Conservation (phyloP, 192 early-diverging fungal genomes). For the Coemansia sp. region DNA sequence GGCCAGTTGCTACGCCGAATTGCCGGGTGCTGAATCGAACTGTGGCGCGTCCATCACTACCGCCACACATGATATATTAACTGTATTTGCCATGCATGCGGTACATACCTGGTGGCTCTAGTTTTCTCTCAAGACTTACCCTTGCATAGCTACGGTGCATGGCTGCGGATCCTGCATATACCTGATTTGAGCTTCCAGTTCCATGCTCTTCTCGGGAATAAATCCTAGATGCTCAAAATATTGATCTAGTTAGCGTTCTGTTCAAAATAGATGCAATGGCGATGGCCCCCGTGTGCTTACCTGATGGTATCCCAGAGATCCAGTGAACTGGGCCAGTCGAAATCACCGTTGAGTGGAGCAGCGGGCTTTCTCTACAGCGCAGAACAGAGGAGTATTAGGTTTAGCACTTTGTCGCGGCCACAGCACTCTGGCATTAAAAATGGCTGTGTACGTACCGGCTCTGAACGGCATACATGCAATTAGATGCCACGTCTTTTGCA, state of each 20-base stretch:
- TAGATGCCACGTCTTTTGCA: constrained; percentile 60
- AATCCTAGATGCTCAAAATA: background rate
- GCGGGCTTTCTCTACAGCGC: constrained; percentile 22
- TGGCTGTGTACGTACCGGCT: constrained; percentile 55
- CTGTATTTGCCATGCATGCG: background rate
- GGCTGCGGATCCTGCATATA: constrained; percentile 58
- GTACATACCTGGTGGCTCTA: background rate
- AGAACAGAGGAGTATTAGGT: background rate
- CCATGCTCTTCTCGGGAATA: constrained; percentile 10
- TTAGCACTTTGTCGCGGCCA: background rate
- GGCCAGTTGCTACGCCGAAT: constrained; percentile 62
- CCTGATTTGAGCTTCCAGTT: constrained; percentile 56
- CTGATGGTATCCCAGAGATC: constrained; percentile 43
- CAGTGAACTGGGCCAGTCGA: constrained; percentile 47
- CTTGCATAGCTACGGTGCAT: constrained; percentile 35
- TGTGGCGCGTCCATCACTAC: constrained; percentile 13
- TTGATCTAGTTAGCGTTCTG: background rate
- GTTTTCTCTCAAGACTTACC: constrained; percentile 8
- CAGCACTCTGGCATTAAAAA: constrained; percentile 7
- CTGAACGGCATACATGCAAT: constrained; percentile 69
- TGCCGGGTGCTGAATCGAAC: constrained; percentile 58
- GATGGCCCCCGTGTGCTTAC: background rate
- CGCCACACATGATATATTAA: background rate
- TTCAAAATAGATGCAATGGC: background rate
- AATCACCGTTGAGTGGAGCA: constrained; percentile 18